These are phyloP conservation scores for Candida railenensis DNA, from an alignment of 805 yeast species.

Conservation along the genomic window DNA sequence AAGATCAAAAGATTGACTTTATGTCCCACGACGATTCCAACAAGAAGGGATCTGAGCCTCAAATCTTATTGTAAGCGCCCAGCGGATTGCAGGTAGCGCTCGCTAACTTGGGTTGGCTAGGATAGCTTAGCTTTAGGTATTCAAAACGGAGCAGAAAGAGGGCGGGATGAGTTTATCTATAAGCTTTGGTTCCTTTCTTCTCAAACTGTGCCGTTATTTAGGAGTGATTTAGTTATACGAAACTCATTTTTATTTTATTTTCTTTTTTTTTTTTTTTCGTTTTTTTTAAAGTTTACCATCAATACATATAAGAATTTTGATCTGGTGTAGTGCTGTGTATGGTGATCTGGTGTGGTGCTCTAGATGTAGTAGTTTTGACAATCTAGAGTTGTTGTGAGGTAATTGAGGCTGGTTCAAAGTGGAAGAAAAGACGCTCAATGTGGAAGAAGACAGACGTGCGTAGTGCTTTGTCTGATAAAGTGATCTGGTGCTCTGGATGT, in stretches of 20 bases:
- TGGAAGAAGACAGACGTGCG: no score
- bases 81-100: no score
- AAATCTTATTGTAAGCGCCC: constrained; percentile 34
- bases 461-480: no score
- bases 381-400: not conserved
- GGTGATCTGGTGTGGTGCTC: not conserved
- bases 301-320: not conserved
- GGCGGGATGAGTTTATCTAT: no score
- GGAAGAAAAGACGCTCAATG: no score
- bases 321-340: not conserved
- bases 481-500: no score
- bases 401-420: no score
- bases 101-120: no score
- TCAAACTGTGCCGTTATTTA: not conserved
- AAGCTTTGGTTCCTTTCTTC: no score
- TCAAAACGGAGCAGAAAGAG: no score
- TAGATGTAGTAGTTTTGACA: no score
- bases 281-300: constrained; percentile 10
- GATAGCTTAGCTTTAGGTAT: no score
- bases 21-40: constrained; percentile 59
- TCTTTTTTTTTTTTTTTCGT: constrained; percentile 7
- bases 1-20: constrained; percentile 78
- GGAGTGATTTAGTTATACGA: not conserved
- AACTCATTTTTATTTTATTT: not conserved
- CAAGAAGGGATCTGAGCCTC: constrained; percentile 37